A percentile compares a stretch with the other conserved stretches of the same genome.
Evolutionary conservation across 805 yeast species (phyloP).

Genomic region (baker's yeast (Saccharomyces cerevisiae)): DNA sequence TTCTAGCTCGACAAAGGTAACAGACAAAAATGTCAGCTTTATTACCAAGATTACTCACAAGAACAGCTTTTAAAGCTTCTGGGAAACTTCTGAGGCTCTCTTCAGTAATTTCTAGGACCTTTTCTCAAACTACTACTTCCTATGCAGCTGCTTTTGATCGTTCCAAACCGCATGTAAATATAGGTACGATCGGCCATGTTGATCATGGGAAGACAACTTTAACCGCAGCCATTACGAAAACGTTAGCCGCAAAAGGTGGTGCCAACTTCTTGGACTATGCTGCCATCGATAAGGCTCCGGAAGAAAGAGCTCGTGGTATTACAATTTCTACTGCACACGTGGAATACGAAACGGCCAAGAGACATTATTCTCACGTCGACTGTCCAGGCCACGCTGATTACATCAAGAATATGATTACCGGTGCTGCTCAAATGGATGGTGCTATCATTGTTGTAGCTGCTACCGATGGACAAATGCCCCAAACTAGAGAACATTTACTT

Average conservation of each 20-base stretch:
- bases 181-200: slow-evolving; percentile 98
- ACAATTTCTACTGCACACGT: slow-evolving; percentile 97
- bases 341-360: slow-evolving; percentile 88
- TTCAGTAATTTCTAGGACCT: slow-evolving; percentile 7
- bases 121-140: slow-evolving; percentile 19
- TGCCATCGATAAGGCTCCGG: slow-evolving; percentile 94
- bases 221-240: slow-evolving; percentile 98
- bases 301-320: slow-evolving; percentile 99
- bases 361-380: slow-evolving; percentile 97
- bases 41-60: slow-evolving; percentile 15
- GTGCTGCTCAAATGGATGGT: slow-evolving; percentile 99
- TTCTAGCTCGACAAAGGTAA: not conserved
- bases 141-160: slow-evolving; percentile 79
- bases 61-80: slow-evolving; percentile 11
- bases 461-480: slow-evolving; percentile 99
- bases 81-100: slow-evolving; percentile 2
- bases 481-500: slow-evolving; percentile 96
- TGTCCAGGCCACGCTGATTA: slow-evolving; percentile 99
- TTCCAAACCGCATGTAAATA: slow-evolving; percentile 91
- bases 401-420: slow-evolving; percentile 97
- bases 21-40: slow-evolving; percentile 10
- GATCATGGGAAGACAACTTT: slow-evolving; percentile 98
- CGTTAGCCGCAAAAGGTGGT: slow-evolving; percentile 78
- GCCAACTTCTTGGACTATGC: slow-evolving; percentile 90
- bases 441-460: slow-evolving; percentile 99